A percentile compares a stretch with the other conserved stretches of the same genome.
Conservation (phyloP, 306 rosid genomes). For the Cicer chorassanicum region DNA sequence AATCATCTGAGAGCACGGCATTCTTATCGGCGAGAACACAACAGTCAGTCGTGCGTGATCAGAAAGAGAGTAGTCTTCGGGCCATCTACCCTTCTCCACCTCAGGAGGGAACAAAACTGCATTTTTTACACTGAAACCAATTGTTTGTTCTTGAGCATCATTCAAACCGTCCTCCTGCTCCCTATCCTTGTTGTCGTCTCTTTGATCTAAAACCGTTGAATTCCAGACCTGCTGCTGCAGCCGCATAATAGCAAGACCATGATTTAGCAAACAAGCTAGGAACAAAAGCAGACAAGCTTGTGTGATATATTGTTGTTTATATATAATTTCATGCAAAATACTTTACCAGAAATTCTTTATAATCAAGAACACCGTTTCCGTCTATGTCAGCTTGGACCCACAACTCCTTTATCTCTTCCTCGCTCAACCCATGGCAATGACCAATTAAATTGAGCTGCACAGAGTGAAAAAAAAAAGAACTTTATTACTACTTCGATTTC, state of each 20-base stretch:
- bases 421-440: slow-evolving; percentile 68
- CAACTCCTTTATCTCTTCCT: slow-evolving; percentile 68
- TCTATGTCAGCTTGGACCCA: slow-evolving; percentile 75
- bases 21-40: slow-evolving; percentile 80
- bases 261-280: slow-evolving; percentile 31
- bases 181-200: slow-evolving; percentile 49
- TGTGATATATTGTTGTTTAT: slow-evolving; percentile 17
- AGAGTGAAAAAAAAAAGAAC: background rate
- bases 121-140: slow-evolving; percentile 81
- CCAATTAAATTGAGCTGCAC: slow-evolving; percentile 77
- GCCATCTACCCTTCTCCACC: slow-evolving; percentile 94
- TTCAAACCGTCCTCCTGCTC: slow-evolving; percentile 47
- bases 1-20: slow-evolving; percentile 73
- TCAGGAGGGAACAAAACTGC: slow-evolving; percentile 92
- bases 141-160: slow-evolving; percentile 58
- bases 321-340: slow-evolving; percentile 19
- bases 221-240: slow-evolving; percentile 87
- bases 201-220: slow-evolving; percentile 55
- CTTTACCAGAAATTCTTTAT: slow-evolving; percentile 69
- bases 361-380: slow-evolving; percentile 69
- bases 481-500: slow-evolving; percentile 24
- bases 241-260: slow-evolving; percentile 37
- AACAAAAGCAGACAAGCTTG: background rate
- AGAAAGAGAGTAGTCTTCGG: slow-evolving; percentile 85
- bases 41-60: slow-evolving; percentile 95